Percentiles rank a stretch among this genome's conserved stretches.
Evolutionary conservation across 495 filamentous ascomycete species (phyloP).

Genomic region (Neurospora discreta): DNA sequence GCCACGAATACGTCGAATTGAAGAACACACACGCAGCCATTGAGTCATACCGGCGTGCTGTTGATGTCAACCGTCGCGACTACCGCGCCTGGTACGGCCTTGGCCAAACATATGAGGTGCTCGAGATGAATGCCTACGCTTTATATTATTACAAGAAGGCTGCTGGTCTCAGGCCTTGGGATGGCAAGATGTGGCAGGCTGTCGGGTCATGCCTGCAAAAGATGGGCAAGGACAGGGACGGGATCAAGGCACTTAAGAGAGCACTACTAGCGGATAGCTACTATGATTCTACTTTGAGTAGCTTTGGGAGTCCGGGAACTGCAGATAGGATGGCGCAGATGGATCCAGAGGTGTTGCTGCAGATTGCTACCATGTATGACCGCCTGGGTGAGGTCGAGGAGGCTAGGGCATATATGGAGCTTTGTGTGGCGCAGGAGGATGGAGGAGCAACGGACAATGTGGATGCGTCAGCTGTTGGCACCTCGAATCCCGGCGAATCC

Average conservation of each 20-base stretch:
- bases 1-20: conserved; percentile 97
- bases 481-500: conserved; percentile 33
- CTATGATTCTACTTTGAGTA: conserved; percentile 47
- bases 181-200: conserved; percentile 98
- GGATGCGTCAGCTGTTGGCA: conserved; percentile 1
- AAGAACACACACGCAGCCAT: conserved; percentile 99
- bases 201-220: conserved; percentile 84
- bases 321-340: conserved; percentile 42
- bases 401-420: conserved; percentile 86
- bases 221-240: conserved; percentile 70
- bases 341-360: conserved; percentile 81
- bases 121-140: conserved; percentile 96
- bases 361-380: conserved; percentile 86
- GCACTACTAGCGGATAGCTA: conserved; percentile 76
- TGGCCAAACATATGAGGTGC: conserved; percentile 92
- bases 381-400: conserved; percentile 61
- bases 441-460: conserved; percentile 30
- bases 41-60: conserved; percentile 89
- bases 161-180: conserved; percentile 78
- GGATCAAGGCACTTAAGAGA: conserved; percentile 88
- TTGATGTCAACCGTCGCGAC: conserved; percentile 92
- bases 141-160: conserved; percentile 97
- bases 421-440: conserved; percentile 83
- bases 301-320: conserved; percentile 30
- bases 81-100: conserved; percentile 98